A percentile compares a stretch with the other conserved stretches of the same genome.
Conservation (phyloP, 208 protist species). For the Trypanosoma vivax region DNA sequence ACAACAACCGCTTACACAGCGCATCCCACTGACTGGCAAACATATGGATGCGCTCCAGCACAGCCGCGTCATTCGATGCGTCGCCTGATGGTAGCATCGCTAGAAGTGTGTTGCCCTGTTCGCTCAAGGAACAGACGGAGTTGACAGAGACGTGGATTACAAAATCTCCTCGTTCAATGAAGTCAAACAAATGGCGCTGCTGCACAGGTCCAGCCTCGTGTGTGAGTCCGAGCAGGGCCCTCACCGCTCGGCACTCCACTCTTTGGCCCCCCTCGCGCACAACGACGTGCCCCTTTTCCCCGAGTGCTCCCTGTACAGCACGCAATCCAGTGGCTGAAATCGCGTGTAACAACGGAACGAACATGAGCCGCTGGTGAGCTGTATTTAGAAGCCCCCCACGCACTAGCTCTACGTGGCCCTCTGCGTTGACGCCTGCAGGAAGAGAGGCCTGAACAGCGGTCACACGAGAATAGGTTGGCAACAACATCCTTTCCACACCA, state of each 20-base stretch:
- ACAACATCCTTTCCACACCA: slow-evolving; percentile 11
- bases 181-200: slow-evolving; percentile 45
- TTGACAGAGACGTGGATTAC: slow-evolving; percentile 26
- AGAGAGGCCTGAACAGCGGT: slow-evolving; percentile 4
- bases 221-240: slow-evolving; percentile 33
- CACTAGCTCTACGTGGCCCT: slow-evolving; percentile 12
- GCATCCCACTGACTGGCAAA: slow-evolving; percentile 30
- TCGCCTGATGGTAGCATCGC: slow-evolving; percentile 14
- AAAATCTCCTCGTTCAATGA: slow-evolving; percentile 58
- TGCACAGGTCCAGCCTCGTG: slow-evolving; percentile 24
- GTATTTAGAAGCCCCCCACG: slow-evolving; percentile 19
- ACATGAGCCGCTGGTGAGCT: slow-evolving; percentile 11
- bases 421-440: slow-evolving; percentile 1
- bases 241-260: slow-evolving; percentile 31
- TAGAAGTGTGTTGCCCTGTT: slow-evolving; percentile 10
- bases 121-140: slow-evolving; percentile 13
- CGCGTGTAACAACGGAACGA: slow-evolving; percentile 13
- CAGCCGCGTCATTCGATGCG: background rate
- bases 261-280: slow-evolving; percentile 56
- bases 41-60: slow-evolving; percentile 13
- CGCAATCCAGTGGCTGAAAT: slow-evolving; percentile 4
- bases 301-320: slow-evolving; percentile 7
- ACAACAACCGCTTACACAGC: slow-evolving; percentile 16
- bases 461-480: slow-evolving; percentile 15
- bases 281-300: slow-evolving; percentile 26